Base-by-base conservation (phyloP, 2,329 filamentous ascomycete genomes). In the Ramularia collo-cygni region DNA sequence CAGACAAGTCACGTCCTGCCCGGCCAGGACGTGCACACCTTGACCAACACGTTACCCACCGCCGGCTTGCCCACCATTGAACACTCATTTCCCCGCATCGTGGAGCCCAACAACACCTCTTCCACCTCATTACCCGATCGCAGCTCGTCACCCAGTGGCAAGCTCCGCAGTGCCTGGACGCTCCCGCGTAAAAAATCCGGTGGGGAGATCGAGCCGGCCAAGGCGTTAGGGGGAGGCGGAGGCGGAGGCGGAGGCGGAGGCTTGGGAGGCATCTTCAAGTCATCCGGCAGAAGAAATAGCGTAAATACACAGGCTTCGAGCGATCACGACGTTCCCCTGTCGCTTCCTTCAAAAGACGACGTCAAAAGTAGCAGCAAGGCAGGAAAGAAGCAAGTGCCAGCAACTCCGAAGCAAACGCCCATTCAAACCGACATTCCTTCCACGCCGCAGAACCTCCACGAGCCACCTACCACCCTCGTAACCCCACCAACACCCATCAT, bases 121-220 rank as follows among this genome's bases (percentile, higher is more conserved):
- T 24, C 21, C 21, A 10, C 21, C 10, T 24, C 21, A 10, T 27
- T 48, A 24, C 38, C 45, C 8, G 74, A 74, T 51, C 75, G 83
- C 44, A 78, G 78, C 16, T 71, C 76, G 14, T 89, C 86, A 8
- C 83, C 84, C 8, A 78, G 75, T 37, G 76, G 79, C 55, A 85
- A 80, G 56, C 68, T 90, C 46, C 83, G 76, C 60, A 79, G 81
- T 56, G 83, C 81, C 9, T 86, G 92, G 55, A 75, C 67, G 43
- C 62, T 55, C 29, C 40, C 50, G 28, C 67, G 71, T 31, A 79
- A 74, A 55, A 77, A 71, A 56, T 55, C 62, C 7, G 50, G 43
- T 27, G 52, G 47, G 24, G 54, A 57, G 19, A 41, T 51, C 13
- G 64, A 68, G 24, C 63, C 64, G 28, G 48, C 56, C 8, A 69